Evolutionary conservation across 2,329 filamentous ascomycete species (phyloP), one percentile per base, ranked within the genome.

Genomic region (Chlorencoelia australis): DNA sequence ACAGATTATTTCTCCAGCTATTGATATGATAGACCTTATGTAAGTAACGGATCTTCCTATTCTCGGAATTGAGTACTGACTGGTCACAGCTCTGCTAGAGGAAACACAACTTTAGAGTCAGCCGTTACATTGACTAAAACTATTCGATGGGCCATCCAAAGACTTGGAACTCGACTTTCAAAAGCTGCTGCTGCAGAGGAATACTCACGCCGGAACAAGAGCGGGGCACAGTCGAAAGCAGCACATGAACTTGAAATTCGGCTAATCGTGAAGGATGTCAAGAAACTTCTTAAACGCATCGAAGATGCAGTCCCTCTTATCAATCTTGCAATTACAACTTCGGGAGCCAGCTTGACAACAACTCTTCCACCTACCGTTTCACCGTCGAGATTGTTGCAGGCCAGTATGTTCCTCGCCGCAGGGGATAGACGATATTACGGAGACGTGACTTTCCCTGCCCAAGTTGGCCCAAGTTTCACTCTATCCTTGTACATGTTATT

Each of bases 401-500:
- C 91, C 13, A 96, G 89, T 54, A 91, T 87, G 4, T 82, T 95
- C 46, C 68, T 96, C 32, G 93, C 81, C 18, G 73, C 87, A 29
- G 87, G 86, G 3, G 91, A 98, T 57, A 81, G 79, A 0, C 81
- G 87, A 45, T 95, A 91, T 58, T 73, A 75, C 2, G 68, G 76
- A 44, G 67, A 74, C 26, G 72, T 79, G 5, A 68, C 64, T 0
- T 62, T 66, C 7, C 70, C 80, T 0, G 76, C 85, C 30, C 87
- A 95, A 54, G 82, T 96, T 41, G 91, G 91, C 0, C 87, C 89
- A 0, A 75, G 79, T 0, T 96, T 95, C 52, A 81, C 75, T 0
- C 59, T 96, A 6, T 94, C 88, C 0, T 64, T 96, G 48, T 98
- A 96, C 59, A 95, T 96, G 87, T 71, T 96, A 1, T 98, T 96